These are phyloP conservation scores for Saturnispora sekii DNA, from an alignment of 805 yeast genomes.

Conservation along the genomic window DNA sequence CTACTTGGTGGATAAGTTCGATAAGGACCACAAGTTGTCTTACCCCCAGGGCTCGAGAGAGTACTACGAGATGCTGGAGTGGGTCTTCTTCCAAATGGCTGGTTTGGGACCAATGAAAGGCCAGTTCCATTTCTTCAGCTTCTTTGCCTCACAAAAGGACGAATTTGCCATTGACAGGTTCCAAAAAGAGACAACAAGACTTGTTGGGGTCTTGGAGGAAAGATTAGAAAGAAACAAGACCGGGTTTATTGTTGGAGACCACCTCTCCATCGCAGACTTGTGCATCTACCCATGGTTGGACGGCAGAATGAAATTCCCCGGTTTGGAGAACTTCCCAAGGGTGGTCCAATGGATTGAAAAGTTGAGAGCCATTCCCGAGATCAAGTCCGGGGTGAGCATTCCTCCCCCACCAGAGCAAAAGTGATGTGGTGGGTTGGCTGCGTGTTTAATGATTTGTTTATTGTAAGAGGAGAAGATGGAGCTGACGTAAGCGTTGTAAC, in stretches of 20 bases:
- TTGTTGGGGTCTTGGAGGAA: constrained; percentile 44
- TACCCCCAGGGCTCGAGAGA: constrained; percentile 29
- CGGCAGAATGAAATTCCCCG: constrained; percentile 3
- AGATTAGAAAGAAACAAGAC: constrained; percentile 36
- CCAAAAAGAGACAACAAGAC: constrained; percentile 39
- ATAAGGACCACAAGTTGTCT: constrained; percentile 39
- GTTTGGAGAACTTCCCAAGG: constrained; percentile 29
- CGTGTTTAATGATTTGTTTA: no score
- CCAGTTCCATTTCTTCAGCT: constrained; percentile 41
- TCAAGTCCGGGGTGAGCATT: constrained; percentile 24
- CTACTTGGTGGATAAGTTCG: constrained; percentile 53
- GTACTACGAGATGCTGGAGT: constrained; percentile 45
- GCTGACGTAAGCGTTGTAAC: no score
- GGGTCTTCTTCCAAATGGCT: constrained; percentile 49
- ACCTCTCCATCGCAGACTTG: constrained; percentile 51
- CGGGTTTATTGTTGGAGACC: constrained; percentile 54
- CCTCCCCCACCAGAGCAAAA: not conserved
- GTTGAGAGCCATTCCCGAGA: constrained; percentile 26
- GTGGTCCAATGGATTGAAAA: constrained; percentile 33
- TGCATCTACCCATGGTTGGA: constrained; percentile 39
- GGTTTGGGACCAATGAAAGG: constrained; percentile 58
- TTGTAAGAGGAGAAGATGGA: no score
- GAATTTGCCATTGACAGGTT: constrained; percentile 48
- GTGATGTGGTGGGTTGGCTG: not conserved
- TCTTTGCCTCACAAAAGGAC: constrained; percentile 39